Base-by-base conservation (phyloP, 345 rosid species). In the Acer yangbiense region DNA sequence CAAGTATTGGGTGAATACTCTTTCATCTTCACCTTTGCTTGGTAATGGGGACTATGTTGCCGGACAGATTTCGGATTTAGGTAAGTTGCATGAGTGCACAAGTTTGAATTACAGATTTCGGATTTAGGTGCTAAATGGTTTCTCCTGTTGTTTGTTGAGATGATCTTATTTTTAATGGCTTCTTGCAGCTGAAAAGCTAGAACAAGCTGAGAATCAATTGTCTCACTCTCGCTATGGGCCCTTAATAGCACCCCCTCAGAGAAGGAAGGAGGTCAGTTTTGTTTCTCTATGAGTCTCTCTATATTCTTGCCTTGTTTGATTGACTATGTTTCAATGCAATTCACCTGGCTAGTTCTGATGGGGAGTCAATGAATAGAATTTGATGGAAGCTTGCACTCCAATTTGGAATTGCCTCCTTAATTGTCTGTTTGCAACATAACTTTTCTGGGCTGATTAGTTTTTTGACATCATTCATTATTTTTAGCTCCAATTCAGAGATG, bases 31-130 rank as follows among this genome's bases (percentile, higher is more conserved):
- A 20, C 97, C 98, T 68, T 91, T 97, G 67, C 86, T 97, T 86
- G 99, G 98, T 68, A 97, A 90, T 82, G 98, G 97, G 69, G 99
- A 97, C 89, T 97, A 94, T 76, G 97, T 97, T 80, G 98, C 98
- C 0, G 99, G 99, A 67, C 99, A 97, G 83, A 92, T 94, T 79
- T 97, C 96, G 25, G 99, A 97, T 86, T 88, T 97, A 87, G 99
- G 99, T 94, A 89, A 54, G 44, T 60, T 74, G 58, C 58, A 6
- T 5, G 41, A 68, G 43, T 61, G 63, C 7, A 4, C 54, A 9
- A 11, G 44, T 39, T 52, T 69, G 35, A 55, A 54, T 39, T 25
- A 23, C 11, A 97, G 83, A 92, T 94, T 79, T 97, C 94, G 39
- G 99, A 97, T 86, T 88, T 97, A 87, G 99, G 99, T 94, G 39